phyloP scores from a whole-genome alignment of 1,284 basidiomycete species.

The Tylopilus sp. region DNA sequence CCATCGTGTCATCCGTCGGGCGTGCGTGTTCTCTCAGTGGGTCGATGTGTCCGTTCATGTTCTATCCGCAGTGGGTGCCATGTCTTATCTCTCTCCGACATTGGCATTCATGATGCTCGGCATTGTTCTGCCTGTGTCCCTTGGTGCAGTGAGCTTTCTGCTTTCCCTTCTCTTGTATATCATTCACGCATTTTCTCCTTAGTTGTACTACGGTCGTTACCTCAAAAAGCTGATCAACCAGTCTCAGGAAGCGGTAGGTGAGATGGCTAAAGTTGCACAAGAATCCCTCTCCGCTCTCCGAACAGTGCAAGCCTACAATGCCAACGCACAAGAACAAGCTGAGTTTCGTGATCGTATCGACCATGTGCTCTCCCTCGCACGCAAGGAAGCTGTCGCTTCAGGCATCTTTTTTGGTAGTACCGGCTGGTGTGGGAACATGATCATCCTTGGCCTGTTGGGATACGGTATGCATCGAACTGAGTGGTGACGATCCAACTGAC shows the following conservation, averaged over 20 bases:
- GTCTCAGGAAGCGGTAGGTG: constrained; percentile 95
- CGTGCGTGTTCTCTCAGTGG: constrained; percentile 59
- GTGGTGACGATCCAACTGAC: constrained; percentile 24
- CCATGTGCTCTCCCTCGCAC: constrained; percentile 80
- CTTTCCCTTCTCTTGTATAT: background rate
- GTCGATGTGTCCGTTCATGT: constrained; percentile 8
- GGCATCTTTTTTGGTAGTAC: constrained; percentile 95
- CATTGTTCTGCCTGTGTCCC: constrained; percentile 94
- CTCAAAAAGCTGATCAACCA: constrained; percentile 91
- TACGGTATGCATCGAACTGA: constrained; percentile 71
- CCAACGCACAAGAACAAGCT: constrained; percentile 74
- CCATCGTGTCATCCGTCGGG: constrained; percentile 92
- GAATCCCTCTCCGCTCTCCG: constrained; percentile 95
- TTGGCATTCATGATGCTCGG: constrained; percentile 94
- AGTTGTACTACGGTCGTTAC: constrained; percentile 97
- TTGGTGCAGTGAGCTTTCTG: constrained; percentile 82
- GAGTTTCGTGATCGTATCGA: constrained; percentile 79
- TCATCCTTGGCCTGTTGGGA: constrained; percentile 88
- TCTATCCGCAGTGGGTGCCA: constrained; percentile 81
- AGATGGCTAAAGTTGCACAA: constrained; percentile 93
- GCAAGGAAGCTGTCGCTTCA: constrained; percentile 91
- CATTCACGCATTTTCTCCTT: constrained; percentile 1
- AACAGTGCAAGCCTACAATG: constrained; percentile 94
- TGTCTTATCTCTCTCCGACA: constrained; percentile 95
- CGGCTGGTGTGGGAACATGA: constrained; percentile 96